Evolutionary conservation across 1,139 yeast species (phyloP), one percentile per base, ranked within the genome.

Genomic region (Pneumocystis canis): DNA sequence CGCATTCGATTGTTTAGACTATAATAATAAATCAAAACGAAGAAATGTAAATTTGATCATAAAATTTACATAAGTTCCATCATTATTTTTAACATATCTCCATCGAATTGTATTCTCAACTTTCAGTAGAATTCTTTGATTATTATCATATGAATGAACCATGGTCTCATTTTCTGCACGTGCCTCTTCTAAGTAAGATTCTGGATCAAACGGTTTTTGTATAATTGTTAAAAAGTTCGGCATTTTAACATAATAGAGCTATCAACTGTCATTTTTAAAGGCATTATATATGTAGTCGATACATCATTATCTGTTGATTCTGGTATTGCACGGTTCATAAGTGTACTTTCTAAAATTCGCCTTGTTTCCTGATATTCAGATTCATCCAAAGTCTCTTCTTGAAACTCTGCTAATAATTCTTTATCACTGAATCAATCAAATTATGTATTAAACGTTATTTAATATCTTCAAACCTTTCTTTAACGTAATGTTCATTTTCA

Each of bases 51-150:
- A 47, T 25, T 66, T n/a, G n/a, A n/a, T n/a, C n/a, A n/a, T n/a
- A 30, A 60, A 60, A 39, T 65, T 18, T 80, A 80, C 68, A 87
- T 54, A 82, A 64, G 81, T 79, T 33, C 83, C 87, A 62, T 80
- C 76, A 58, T 81, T 82, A 60, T 81, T 82, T 61, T 81, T 76
- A 35, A 89, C 85, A 73, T 90, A 89, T 74, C 95, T 83, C 98
- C 98, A 92, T 70, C 97, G 81, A 53, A 92, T 78, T 0, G 96
- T 89, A 72, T 89, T 89, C 70, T 87, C 89, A 67, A 85, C 87
- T 6, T 18, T 35, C 16, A 20, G 16, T 39, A 30, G 16, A 25
- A 57, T 82, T 68, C 76, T 82, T 58, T 69, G 79, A 66, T 66
- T 54, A 18, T 66, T 63, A 25, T 65, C 64, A 31, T 57, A 57